Conservation (phyloP, 2,329 filamentous ascomycete species). For the Coniella vitis region DNA sequence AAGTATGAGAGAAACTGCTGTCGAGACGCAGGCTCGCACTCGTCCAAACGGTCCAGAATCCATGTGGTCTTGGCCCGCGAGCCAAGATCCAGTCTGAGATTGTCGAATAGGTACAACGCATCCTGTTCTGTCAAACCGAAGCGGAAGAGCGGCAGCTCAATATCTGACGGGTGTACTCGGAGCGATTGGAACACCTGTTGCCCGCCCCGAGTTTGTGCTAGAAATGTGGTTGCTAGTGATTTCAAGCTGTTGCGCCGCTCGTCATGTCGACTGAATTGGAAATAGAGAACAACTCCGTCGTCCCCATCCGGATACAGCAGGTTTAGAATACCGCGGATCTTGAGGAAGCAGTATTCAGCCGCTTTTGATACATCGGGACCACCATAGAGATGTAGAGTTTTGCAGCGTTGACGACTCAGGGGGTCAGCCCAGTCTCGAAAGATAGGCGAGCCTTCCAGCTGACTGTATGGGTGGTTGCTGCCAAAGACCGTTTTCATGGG, state of each 20-base stretch:
- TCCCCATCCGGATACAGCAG: background rate
- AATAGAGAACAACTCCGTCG: background rate
- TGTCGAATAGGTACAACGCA: background rate
- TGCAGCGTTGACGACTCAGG: background rate
- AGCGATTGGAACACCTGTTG: background rate
- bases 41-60: background rate
- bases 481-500: background rate
- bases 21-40: background rate
- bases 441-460: background rate
- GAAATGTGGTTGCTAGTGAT: background rate
- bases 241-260: background rate
- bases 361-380: background rate
- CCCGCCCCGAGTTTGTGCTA: background rate
- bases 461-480: background rate
- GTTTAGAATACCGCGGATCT: background rate
- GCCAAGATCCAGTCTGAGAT: background rate
- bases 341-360: background rate
- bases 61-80: background rate
- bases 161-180: background rate
- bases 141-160: background rate
- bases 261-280: background rate
- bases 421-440: background rate
- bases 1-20: background rate
- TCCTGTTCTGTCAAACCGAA: background rate
- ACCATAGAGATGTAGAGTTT: background rate